Evolutionary conservation across 192 early-diverging fungal species (phyloP), one percentile per base, ranked within the genome.

Genomic region (Chytriomyces confervae): DNA sequence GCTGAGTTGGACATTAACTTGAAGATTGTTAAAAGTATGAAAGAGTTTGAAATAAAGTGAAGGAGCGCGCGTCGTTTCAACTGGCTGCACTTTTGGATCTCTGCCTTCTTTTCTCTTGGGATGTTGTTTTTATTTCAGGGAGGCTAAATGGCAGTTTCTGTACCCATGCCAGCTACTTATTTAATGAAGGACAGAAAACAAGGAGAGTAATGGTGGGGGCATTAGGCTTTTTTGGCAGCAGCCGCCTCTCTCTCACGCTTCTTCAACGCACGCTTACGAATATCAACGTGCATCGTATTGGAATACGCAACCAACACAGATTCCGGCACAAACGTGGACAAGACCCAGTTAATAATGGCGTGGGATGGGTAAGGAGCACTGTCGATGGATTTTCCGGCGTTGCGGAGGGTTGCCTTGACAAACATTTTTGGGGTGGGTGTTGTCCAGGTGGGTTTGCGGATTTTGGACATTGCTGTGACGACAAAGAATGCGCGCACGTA

Each of bases 401-500:
- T 93, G 13, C 90, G 90, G 69, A 98, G 82, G 66, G 93, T 94
- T 13, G 80, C 70, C 24, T 83, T 76, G 51, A 96, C 95, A 84
- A 94, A 98, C 23, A 87, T 85, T 72, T 90, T 90, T 27, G 96
- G 89, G 74, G 91, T 82, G 7, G 97, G 97, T 43, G 95, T 91
- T 57, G 94, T 66, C 64, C 91, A 89, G n/a, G 82, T 88, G n/a
- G 95, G 85, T 72, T 86, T 89, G 60, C 94, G 83, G 66, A 97
- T 96, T 87, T 97, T 98, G 72, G 91, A 92, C 97, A 99, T 98
- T 63, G 90, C 88, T 10, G 97, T 94, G 65, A 92, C 90, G 77
- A 99, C 96, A 92, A 97, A 99, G 85, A 94, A 98, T 27, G 95
- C 95, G 80, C 96, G 97, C 76, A 97, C 76, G 84, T 95, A 91